Evolutionary conservation across 495 filamentous ascomycete species (phyloP), one percentile per base, ranked within the genome.

Genomic region (Talaromyces nanjingensis): DNA sequence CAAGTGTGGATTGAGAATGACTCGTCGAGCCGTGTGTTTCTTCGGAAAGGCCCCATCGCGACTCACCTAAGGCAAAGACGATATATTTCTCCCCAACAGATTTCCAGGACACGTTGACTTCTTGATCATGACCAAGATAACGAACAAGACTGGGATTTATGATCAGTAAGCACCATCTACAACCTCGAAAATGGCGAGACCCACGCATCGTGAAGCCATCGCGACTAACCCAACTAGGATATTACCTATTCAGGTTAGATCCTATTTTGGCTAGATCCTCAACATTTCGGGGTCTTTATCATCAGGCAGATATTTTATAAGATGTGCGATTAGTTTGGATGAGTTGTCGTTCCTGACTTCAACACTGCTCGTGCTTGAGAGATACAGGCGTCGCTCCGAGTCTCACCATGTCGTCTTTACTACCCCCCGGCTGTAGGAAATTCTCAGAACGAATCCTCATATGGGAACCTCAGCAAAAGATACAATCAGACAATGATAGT

Each of bases 201-300:
- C 37, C 12, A 42, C 27, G 53, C 27, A 14, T 16, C 27, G 22
- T n/a, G 53, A 56, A 56, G 18, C 1, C 24, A 27, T 56, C 22
- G 22, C 6, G 14, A 27, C 53, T 56, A 56, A 56, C 67, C 73
- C 69, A 9, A 59, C 49, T 59, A 67, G 64, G 54, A 60, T 63
- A 20, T 65, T 64, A 34, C 71, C 64, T 37, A 75, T 67, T 47
- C 63, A 60, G 6, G 71, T 56, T 45, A 77, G 66, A 56, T 54
- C 49, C 18, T 22, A 11, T 66, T 39, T 63, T 63, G 5, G 71
- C 49, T 42, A 74, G 67, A 9, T 56, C 16, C 53, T 56, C 22
- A 56, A 14, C 14, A 56, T 25, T 27, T 27, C 9, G 16, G 2
- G 24, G 37, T 37, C n/a, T 49, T 20, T 9, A 4, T 49, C 3